A percentile compares a stretch with the other conserved stretches of the same genome.
These are phyloP conservation scores for Diaporthe ampelina DNA, from an alignment of 2,329 filamentous ascomycete genomes.

Conservation along the genomic window DNA sequence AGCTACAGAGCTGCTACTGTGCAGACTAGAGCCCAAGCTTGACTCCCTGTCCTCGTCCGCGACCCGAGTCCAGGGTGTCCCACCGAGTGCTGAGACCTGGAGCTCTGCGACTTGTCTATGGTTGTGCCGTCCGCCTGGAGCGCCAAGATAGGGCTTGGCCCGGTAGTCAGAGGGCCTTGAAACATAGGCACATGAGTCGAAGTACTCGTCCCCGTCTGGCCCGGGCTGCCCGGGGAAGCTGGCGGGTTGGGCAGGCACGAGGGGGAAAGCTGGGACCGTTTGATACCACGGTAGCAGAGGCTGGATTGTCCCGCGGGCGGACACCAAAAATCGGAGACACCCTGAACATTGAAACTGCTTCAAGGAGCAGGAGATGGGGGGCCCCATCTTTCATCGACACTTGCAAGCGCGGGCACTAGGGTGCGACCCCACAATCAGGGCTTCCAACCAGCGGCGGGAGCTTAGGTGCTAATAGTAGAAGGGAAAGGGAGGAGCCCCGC, in stretches of 20 bases:
- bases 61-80: neutral
- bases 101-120: neutral
- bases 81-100: neutral
- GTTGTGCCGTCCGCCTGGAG: conserved; percentile 12
- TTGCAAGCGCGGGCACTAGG: conserved; percentile 5
- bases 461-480: neutral
- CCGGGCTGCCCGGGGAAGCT: conserved; percentile 1
- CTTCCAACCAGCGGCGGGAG: conserved; percentile 2
- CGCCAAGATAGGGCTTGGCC: conserved; percentile 25
- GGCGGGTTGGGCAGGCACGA: conserved; percentile 1
- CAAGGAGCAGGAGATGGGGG: conserved; percentile 27
- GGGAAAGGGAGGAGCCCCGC: neutral
- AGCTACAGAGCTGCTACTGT: neutral
- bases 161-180: conserved; percentile 28
- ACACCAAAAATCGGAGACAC: conserved; percentile 11
- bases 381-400: neutral
- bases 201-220: neutral
- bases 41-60: conserved; percentile 17
- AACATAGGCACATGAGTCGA: conserved; percentile 29
- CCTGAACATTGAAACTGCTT: conserved; percentile 24
- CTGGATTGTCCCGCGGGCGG: conserved; percentile 12
- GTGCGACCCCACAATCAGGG: conserved; percentile 22
- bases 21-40: conserved; percentile 3
- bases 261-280: neutral
- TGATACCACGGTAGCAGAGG: conserved; percentile 21